phyloP scores from a whole-genome alignment of 2,329 filamentous ascomycete genomes.

The Scedosporium apiospermum region DNA sequence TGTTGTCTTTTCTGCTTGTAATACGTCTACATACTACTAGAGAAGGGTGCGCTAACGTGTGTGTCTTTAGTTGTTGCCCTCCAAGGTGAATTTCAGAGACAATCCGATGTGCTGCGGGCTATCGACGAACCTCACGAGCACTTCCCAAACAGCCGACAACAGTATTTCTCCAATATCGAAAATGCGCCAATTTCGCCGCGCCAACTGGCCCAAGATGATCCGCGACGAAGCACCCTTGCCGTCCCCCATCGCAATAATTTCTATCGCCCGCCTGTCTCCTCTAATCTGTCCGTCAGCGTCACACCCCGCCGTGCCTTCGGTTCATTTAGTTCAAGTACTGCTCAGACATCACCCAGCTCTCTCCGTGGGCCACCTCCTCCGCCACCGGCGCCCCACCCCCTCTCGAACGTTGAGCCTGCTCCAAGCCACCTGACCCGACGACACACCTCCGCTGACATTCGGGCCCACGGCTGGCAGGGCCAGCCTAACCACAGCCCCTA shows the following conservation, averaged over 20 bases:
- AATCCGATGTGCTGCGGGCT: slow-evolving; percentile 45
- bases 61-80: slow-evolving; percentile 38
- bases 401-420: slow-evolving; percentile 51
- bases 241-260: slow-evolving; percentile 51
- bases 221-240: slow-evolving; percentile 60
- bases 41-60: background rate
- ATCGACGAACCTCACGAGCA: slow-evolving; percentile 58
- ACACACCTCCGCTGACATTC: slow-evolving; percentile 93
- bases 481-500: slow-evolving; percentile 20
- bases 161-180: slow-evolving; percentile 57
- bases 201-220: slow-evolving; percentile 78
- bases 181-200: slow-evolving; percentile 78
- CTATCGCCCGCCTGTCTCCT: slow-evolving; percentile 69
- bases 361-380: slow-evolving; percentile 47
- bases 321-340: slow-evolving; percentile 65
- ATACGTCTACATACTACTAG: background rate
- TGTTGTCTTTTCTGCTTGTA: background rate
- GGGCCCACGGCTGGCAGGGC: slow-evolving; percentile 71
- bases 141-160: slow-evolving; percentile 51
- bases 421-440: slow-evolving; percentile 66
- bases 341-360: slow-evolving; percentile 60
- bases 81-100: slow-evolving; percentile 52
- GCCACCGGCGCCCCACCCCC: slow-evolving; percentile 51
- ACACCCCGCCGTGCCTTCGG: slow-evolving; percentile 73
- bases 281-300: slow-evolving; percentile 69